Evolutionary conservation across 1,284 basidiomycete species (phyloP), one percentile per base, ranked within the genome.

Genomic region (Apiotrichum gamsii): DNA sequence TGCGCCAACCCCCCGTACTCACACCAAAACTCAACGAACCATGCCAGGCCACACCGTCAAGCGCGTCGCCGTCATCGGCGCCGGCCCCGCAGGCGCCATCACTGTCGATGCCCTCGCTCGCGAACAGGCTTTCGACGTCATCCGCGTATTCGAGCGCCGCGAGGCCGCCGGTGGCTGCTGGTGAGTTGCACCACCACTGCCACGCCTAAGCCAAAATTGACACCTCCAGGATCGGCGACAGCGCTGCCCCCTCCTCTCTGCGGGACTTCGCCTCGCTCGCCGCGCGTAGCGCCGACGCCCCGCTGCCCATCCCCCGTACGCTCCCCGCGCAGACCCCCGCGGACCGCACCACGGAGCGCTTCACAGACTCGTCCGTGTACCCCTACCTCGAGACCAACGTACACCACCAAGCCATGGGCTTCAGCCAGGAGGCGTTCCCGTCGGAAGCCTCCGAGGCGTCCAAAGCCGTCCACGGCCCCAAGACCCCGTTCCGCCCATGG

Each of bases 61-160:
- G 20, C 35, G 44, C 5, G 64, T 66, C 18, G 64, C 64, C 10
- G 53, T 66, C 35, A 61, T 66, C 20, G 64, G 64, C 5, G 57
- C 55, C 8, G 64, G 64, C 0, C 60, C 64, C 8, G 49, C 58
- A 2, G 64, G 64, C 4, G 49, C 43, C 0, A 52, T 60, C 10
- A 56, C 61, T 2, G 53, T 55, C 25, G 62, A 64, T 43, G 57
- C 55, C 1, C 75, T 74, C 1, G 73, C 73, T 37, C 60, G 73
- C 10, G 49, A 50, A 25, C 20, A 50, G 13, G 34, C 39, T 3
- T 50, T 50, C 35, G 49, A 50, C 24, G 18, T 45, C 15, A 75
- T 77, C 29, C 71, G 70, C 21, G 49, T 77, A 8, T 78, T 75
- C 43, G 76, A 78, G 52, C 69, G 76, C 13, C 75, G 78, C 45